Evolutionary conservation across 1,139 yeast genomes (phyloP).

Genomic region (Tardiomyces blankii): DNA sequence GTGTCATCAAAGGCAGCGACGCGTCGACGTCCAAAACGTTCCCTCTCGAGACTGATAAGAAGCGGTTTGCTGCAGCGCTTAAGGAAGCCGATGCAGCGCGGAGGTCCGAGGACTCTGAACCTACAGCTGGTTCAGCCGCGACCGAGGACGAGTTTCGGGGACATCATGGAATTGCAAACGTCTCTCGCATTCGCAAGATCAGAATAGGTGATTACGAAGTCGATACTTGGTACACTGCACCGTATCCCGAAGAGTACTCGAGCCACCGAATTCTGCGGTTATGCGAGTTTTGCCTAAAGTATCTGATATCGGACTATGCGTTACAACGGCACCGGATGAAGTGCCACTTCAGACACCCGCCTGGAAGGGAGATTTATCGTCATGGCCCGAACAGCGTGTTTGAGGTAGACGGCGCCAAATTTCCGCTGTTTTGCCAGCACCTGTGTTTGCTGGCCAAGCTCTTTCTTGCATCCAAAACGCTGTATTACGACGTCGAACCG

Average conservation of each 20-base stretch:
- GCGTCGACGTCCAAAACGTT: slow-evolving; percentile 51
- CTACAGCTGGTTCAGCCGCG: slow-evolving; percentile 11
- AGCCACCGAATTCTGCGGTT: slow-evolving; percentile 51
- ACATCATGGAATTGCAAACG: slow-evolving; percentile 3
- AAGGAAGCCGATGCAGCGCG: slow-evolving; percentile 20
- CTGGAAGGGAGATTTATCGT: slow-evolving; percentile 84
- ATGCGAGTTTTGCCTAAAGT: slow-evolving; percentile 80
- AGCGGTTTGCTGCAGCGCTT: slow-evolving; percentile 33
- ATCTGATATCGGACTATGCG: slow-evolving; percentile 61
- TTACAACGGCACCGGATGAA: slow-evolving; percentile 62
- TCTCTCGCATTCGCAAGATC: slow-evolving; percentile 33
- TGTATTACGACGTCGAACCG: slow-evolving; percentile 92
- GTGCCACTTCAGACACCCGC: slow-evolving; percentile 65
- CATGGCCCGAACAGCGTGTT: slow-evolving; percentile 59
- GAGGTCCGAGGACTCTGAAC: slow-evolving; percentile 13
- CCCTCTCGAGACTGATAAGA: slow-evolving; percentile 44
- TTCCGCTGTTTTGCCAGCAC: slow-evolving; percentile 76
- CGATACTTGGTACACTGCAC: slow-evolving; percentile 88
- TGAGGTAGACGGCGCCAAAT: slow-evolving; percentile 88
- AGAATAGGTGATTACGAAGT: slow-evolving; percentile 65
- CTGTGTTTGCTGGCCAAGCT: slow-evolving; percentile 81
- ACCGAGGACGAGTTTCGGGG: slow-evolving; percentile 1
- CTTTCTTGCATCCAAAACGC: slow-evolving; percentile 80
- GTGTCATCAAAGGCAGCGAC: slow-evolving; percentile 47
- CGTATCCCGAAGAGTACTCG: slow-evolving; percentile 83